Evolutionary conservation across 371 early-diverging fungal genomes (phyloP), one percentile per base, ranked within the genome.

Genomic region (Apophysomyces trapeziformis): DNA sequence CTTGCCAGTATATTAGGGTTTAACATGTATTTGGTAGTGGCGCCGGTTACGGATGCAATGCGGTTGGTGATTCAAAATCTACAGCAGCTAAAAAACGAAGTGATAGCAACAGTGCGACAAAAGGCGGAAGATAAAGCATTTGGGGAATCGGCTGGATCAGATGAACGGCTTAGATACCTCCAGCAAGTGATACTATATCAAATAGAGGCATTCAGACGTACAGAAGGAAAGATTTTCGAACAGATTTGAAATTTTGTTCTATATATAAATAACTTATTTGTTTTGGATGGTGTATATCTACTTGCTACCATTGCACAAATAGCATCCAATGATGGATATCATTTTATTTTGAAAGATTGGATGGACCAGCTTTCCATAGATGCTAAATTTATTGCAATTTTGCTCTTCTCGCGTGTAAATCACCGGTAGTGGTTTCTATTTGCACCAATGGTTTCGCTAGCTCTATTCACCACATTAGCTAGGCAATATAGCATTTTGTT

Each of bases 1-100:
- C 8, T 45, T 45, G 46, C 13, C 3, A 45, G 6, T n/a, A 1
- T 45, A 13, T 6, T 45, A 4, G 8, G 5, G 13, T 6, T 18
- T 45, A 18, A 45, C 6, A 13, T 6, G 16, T 13, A 45, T 6
- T 6, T 6, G 13, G 16, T 45, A 45, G 46, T 45, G 12, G 13
- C 46, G 16, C 46, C 46, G 46, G 46, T 45, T n/a, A 45, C 46
- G 8, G 46, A 45, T 45, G 46, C 46, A 45, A 45, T 45, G 46
- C 46, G 13, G 13, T 18, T 45, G 46, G 46, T 45, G 16, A 45
- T 18, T 5, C 46, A 45, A 14, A 45, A 45, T 18, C 16, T 45
- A 18, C 13, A 45, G 16, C 46, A 45, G 13, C 9, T 45, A 16
- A 6, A 45, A 45, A 18, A 9, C 6, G 16, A 45, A 18, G 46